Base-by-base conservation (phyloP, 495 filamentous ascomycete species). In the Tuber indicum region DNA sequence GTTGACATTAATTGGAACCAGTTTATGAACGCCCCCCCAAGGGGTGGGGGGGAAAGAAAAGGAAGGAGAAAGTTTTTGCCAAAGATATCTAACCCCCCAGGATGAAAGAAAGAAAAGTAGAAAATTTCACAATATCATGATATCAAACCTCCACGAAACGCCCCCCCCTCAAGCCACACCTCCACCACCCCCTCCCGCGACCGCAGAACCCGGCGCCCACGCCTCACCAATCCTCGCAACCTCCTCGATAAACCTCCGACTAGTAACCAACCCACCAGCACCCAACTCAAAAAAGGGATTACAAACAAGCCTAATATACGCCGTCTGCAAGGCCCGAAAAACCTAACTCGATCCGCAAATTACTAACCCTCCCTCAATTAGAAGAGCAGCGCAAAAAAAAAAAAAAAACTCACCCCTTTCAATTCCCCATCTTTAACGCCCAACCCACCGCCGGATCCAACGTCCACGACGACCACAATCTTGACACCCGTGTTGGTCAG, bases 401-500 rank as follows among this genome's bases (percentile, higher is more conserved):
- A n/a, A n/a, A n/a, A n/a, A 10, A 1, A 1, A 86, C 90, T 78
- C 83, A 91, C 92, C 36, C 91, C 87, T 83, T 92, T 94, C 79
- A 98, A 86, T 86, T 97, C 96, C 45, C 90, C 89, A 83, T 96
- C 93, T 75, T 91, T 88, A 83, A 97, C 84, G 32, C 89, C 91
- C 73, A 89, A 84, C 2, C 87, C 86, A 10, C 52, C 52, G 21
- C 49, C 77, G 0, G 49, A 52, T n/a, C 76, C 75, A 58, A 96
- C 90, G 84, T 98, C 96, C 21, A 98, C 91, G 1, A 97, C 89
- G 58, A 93, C 89, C 44, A 98, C 89, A 79, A 99, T 89, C 84
- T 93, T 94, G 44, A 95, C 90, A 9, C 94, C 95, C 9, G 96
- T 98, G 84, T 97, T 98, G n/a, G 96, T 98, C 82, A 97, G 87